Base-by-base conservation (phyloP, 768 basidiomycete species). In the Agrocybe praecox region DNA sequence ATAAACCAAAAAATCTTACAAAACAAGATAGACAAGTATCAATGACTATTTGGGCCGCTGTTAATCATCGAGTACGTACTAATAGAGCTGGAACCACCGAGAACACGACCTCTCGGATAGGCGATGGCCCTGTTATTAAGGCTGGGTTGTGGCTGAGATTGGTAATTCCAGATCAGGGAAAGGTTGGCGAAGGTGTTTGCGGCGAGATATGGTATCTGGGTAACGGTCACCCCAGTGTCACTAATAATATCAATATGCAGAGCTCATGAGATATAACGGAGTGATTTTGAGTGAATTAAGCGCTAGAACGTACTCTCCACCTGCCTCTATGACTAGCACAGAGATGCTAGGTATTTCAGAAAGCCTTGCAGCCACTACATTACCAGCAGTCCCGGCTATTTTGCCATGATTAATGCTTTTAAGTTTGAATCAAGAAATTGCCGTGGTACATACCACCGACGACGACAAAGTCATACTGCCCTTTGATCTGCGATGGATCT, bases 1-100 rank as follows among this genome's bases (percentile, higher is more conserved):
- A 50, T 70, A 74, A 12, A 63, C 53, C 68, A 72, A 63, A 22
- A 60, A 59, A 62, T 74, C 72, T 74, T n/a, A n/a, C n/a, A n/a
- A n/a, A n/a, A n/a, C n/a, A 53, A 17, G n/a, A 40, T 6, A 40
- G 12, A 40, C n/a, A n/a, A n/a, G n/a, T n/a, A n/a, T n/a, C n/a
- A n/a, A n/a, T n/a, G n/a, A n/a, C n/a, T 40, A 6, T 14, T n/a
- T 40, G 12, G 23, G 14, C 9, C 18, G 32, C 1, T 33, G 21
- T 29, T 7, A 18, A n/a, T 15, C 17, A 12, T n/a, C n/a, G n/a
- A 12, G 10, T 23, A 65, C 69, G 26, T 47, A 73, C 72, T 74
- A 56, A 69, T 61, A 9, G 70, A 68, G 29, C 65, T 71, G 34
- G 59, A 62, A 10, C 74, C 75, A 14, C 73, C 75, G 0, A 76